Base-by-base conservation (phyloP, 2,329 filamentous ascomycete genomes). In the Fusarium sp. region DNA sequence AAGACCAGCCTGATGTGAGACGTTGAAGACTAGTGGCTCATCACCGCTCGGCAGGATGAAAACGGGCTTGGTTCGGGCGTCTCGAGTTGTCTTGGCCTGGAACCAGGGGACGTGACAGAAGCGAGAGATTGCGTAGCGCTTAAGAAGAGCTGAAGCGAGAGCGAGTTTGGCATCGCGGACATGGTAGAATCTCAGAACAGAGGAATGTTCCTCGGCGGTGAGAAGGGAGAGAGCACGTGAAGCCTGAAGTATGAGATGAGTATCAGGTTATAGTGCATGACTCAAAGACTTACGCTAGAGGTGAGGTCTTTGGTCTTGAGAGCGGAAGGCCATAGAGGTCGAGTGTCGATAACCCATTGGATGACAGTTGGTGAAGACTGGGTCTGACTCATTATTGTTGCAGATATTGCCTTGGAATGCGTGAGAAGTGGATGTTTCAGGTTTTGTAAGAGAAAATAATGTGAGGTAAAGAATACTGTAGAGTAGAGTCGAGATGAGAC, bases 1-100 rank as follows among this genome's bases (percentile, higher is more conserved):
- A 18, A 95, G 81, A 3, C 92, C 92, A 11, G 90, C 90, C 81
- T 95, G 92, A 78, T 95, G 92, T 44, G 88, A 91, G 57, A 94
- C 86, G 79, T 95, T 95, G 84, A 95, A 94, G 66, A 81, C 72
- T n/a, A 89, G 77, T 20, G 84, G 79, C 71, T 84, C 85, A 58
- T 61, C 80, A 69, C 72, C 86, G 80, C 77, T 83, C 78, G 67
- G 84, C 82, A 82, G 81, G 75, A 74, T 75, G 76, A 82, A 89
- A 52, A 86, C 77, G 42, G 87, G 87, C 77, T 89, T 89, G 55
- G 81, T 82, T 72, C 80, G 81, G 77, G 79, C 63, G 81, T 89
- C 83, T 78, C 89, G 85, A 13, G 85, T 84, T 58, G 92, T 81
- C 20, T 74, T 79, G 47, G 90, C 88, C 6, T 84, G 78, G 39